Conservation (phyloP, 2,329 filamentous ascomycete species). For the Botrytis fragariae region DNA sequence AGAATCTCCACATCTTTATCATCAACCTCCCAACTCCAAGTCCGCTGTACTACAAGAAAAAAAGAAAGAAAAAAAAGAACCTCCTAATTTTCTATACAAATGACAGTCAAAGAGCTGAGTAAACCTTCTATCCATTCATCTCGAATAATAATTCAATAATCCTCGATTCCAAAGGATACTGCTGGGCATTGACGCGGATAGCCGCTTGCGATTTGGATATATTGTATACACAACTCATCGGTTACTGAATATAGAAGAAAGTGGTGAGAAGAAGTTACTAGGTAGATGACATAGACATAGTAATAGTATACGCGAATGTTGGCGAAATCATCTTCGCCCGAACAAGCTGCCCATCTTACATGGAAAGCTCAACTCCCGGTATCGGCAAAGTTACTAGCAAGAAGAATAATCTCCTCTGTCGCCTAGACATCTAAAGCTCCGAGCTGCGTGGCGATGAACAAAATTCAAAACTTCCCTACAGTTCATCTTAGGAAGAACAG, state of each 20-base stretch:
- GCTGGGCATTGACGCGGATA: background rate
- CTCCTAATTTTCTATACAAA: conserved; percentile 49
- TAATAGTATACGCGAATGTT: too few relatives aligned
- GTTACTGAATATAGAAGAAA: background rate
- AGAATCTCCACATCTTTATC: too few relatives aligned
- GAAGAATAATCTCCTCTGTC: too few relatives aligned
- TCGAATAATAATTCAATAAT: too few relatives aligned
- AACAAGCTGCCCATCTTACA: background rate
- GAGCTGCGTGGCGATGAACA: background rate
- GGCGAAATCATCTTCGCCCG: background rate
- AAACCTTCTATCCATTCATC: conserved; percentile 34
- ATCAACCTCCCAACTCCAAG: too few relatives aligned
- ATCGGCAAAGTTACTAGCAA: background rate
- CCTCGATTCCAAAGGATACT: background rate
- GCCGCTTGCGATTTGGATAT: background rate
- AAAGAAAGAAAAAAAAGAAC: background rate
- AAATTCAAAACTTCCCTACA: background rate
- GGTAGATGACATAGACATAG: too few relatives aligned
- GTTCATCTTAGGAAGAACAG: background rate
- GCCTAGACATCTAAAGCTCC: background rate
- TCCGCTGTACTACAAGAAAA: background rate
- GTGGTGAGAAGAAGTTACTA: too few relatives aligned
- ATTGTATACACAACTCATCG: too few relatives aligned
- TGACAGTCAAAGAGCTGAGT: conserved; percentile 40
- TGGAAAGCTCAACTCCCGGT: background rate